Percentiles rank a stretch among this genome's conserved stretches.
Conservation (phyloP, 768 basidiomycete genomes). For the Imleria badia region DNA sequence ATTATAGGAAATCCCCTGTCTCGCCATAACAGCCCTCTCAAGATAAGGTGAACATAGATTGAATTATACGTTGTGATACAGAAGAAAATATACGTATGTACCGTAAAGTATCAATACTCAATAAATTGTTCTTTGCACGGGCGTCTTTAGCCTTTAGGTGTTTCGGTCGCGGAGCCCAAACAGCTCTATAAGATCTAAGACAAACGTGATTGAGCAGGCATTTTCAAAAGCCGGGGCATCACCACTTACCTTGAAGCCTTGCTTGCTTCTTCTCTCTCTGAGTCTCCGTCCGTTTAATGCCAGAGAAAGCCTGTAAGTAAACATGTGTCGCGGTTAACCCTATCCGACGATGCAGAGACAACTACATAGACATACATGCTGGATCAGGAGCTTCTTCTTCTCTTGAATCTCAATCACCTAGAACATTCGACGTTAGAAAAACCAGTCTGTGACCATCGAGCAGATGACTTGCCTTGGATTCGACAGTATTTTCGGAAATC, state of each 20-base stretch:
- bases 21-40: too few species aligned
- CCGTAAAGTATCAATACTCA: not conserved
- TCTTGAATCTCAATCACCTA: slow-evolving; percentile 85
- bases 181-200: slow-evolving; percentile 57
- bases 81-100: slow-evolving; percentile 17
- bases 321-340: not conserved
- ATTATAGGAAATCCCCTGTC: not conserved
- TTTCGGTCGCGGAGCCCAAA: slow-evolving; percentile 43
- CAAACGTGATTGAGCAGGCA: not conserved
- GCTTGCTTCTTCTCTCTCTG: slow-evolving; percentile 77
- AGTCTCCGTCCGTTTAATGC: slow-evolving; percentile 73
- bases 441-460: not conserved
- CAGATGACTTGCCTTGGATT: slow-evolving; percentile 62
- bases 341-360: not conserved
- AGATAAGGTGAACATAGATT: not conserved
- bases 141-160: not conserved
- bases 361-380: slow-evolving; percentile 55
- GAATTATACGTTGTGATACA: slow-evolving; percentile 9
- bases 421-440: not conserved
- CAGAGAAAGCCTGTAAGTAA: slow-evolving; percentile 76
- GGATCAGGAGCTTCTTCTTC: slow-evolving; percentile 74
- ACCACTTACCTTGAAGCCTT: slow-evolving; percentile 65
- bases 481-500: slow-evolving; percentile 87
- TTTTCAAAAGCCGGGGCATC: not conserved
- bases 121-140: not conserved